Conservation (phyloP, 169 alveolate genomes). For the Cyclospora cayetanensis region DNA sequence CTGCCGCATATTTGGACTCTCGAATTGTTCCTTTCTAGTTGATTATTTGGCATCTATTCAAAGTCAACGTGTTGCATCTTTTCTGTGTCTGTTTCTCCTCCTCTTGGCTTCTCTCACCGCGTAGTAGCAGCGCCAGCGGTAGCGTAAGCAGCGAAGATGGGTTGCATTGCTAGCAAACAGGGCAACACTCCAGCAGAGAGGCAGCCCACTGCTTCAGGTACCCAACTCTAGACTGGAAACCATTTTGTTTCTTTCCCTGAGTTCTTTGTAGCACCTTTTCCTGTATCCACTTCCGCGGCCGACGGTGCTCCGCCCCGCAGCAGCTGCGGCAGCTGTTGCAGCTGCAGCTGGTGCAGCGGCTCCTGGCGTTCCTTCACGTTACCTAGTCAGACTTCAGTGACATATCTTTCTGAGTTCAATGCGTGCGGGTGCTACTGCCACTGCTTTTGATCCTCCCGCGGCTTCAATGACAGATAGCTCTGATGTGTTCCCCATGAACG, state of each 20-base stretch:
- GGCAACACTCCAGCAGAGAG: constrained; percentile 35
- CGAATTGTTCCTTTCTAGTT: not conserved
- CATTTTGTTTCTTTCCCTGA: not conserved
- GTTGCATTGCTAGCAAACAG: constrained; percentile 32
- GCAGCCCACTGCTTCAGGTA: constrained; percentile 35
- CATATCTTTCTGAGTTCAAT: not conserved
- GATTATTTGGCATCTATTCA: not conserved
- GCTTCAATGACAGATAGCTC: too few relatives aligned
- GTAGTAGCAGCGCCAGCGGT: not conserved
- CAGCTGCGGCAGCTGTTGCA: constrained; percentile 24
- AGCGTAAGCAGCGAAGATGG: constrained; percentile 27
- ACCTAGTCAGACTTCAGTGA: not conserved
- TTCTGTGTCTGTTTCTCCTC: not conserved
- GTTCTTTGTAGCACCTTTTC: not conserved
- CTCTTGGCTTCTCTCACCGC: not conserved
- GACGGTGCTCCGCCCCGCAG: constrained; percentile 33
- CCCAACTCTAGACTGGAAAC: too few relatives aligned
- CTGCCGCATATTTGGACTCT: not conserved
- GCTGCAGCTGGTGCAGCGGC: not conserved
- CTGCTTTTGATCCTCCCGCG: not conserved
- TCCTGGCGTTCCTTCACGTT: not conserved
- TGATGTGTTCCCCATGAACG: too few relatives aligned
- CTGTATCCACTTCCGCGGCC: constrained; percentile 9
- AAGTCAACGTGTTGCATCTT: not conserved
- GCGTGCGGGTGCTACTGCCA: not conserved